Evolutionary conservation across 208 protist species (phyloP).

Genomic region (Endotrypanum monterogeii): DNA sequence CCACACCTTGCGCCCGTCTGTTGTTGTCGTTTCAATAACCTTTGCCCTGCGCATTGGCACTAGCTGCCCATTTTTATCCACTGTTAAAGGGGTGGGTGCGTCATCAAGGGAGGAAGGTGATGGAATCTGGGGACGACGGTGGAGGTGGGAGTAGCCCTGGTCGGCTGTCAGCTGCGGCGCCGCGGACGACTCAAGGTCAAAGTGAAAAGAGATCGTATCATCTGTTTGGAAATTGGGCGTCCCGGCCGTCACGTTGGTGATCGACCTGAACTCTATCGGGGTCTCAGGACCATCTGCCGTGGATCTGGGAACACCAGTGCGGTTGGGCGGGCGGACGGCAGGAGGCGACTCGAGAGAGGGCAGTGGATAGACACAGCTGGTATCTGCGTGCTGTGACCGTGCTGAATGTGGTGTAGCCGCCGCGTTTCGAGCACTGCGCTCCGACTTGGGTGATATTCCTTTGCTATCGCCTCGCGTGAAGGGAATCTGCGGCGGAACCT

Average conservation of each 20-base stretch:
- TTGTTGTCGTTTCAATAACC: slow-evolving; percentile 41
- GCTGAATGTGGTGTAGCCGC: slow-evolving; percentile 5
- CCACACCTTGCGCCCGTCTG: slow-evolving; percentile 63
- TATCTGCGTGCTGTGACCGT: slow-evolving; percentile 11
- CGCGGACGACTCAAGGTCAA: slow-evolving; percentile 5
- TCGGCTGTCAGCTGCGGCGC: slow-evolving; percentile 18
- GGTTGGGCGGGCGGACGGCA: slow-evolving; percentile 12
- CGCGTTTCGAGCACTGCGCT: background rate
- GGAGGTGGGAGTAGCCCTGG: slow-evolving; percentile 3
- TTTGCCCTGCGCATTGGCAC: slow-evolving; percentile 35
- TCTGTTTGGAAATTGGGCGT: slow-evolving; percentile 34
- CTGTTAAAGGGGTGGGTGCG: slow-evolving; percentile 33
- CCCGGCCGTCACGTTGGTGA: slow-evolving; percentile 7
- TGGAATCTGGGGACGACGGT: slow-evolving; percentile 45
- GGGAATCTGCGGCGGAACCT: slow-evolving; percentile 28
- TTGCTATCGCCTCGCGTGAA: slow-evolving; percentile 21
- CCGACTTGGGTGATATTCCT: slow-evolving; percentile 18
- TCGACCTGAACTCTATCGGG: slow-evolving; percentile 16
- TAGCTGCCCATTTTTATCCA: slow-evolving; percentile 41
- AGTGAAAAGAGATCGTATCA: slow-evolving; percentile 38
- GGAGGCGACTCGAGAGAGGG: slow-evolving; percentile 7
- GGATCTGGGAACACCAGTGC: slow-evolving; percentile 13
- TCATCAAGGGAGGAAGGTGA: slow-evolving; percentile 47
- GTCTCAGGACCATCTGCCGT: slow-evolving; percentile 2
- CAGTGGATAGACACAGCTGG: slow-evolving; percentile 1